phyloP scores from a whole-genome alignment of 148 eudicot genomes.

The Mesembryanthemum crystallinum region DNA sequence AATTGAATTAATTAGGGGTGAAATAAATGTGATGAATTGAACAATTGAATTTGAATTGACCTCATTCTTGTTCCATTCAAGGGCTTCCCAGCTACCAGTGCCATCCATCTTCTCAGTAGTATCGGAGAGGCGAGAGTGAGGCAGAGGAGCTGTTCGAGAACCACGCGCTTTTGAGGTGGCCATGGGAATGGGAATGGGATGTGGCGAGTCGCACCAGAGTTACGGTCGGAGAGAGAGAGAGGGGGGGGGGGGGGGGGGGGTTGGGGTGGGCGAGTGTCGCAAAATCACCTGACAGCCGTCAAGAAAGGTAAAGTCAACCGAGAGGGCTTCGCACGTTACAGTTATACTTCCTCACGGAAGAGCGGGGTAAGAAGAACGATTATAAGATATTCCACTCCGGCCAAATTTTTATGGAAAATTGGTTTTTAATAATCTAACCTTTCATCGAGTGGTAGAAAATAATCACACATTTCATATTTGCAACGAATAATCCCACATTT shows the following conservation, averaged over 20 bases:
- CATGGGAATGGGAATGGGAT: no score
- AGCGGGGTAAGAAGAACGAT: no score
- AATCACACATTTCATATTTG: no score
- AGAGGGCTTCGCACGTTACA: neutral
- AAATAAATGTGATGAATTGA: neutral
- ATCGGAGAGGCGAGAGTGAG: conserved; percentile 50
- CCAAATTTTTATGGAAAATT: no score
- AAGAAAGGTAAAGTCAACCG: neutral
- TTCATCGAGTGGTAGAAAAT: no score
- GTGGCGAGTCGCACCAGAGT: neutral
- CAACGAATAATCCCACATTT: no score
- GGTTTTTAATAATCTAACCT: no score
- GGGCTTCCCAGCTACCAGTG: conserved; percentile 73
- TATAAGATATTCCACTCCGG: no score
- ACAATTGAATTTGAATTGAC: conserved; percentile 30
- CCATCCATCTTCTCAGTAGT: conserved; percentile 57
- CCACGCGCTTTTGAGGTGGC: conserved; percentile 41
- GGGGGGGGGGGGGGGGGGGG: neutral
- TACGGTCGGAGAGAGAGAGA: neutral
- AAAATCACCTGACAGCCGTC: conserved; percentile 6
- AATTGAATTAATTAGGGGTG: neutral
- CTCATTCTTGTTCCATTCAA: conserved; percentile 89
- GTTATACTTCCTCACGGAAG: no score
- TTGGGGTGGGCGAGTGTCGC: neutral
- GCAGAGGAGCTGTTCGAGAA: conserved; percentile 33